Conservation (phyloP, 192 early-diverging fungal genomes). For the Rhizophagus prolifer region DNA sequence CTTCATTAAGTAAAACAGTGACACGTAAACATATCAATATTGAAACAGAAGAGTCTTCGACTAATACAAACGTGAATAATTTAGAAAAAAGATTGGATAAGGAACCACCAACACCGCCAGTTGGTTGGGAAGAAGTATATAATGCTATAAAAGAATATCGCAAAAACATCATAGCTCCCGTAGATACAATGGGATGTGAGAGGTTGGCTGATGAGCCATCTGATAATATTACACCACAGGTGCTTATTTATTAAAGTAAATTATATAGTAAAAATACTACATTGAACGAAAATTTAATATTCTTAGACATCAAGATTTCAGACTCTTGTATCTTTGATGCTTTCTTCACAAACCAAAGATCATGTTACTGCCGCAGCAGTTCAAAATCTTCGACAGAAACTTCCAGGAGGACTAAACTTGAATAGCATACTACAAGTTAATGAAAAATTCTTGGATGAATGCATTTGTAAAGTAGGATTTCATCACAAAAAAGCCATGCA, state of each 20-base stretch:
- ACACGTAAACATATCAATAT: constrained; percentile 9
- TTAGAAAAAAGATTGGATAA: neutral
- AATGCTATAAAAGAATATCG: constrained; percentile 68
- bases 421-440: constrained; percentile 62
- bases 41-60: constrained; percentile 12
- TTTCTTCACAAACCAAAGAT: constrained; percentile 95
- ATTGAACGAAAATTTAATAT: neutral
- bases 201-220: constrained; percentile 54
- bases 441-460: constrained; percentile 62
- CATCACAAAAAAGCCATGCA: constrained; percentile 79
- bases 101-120: neutral
- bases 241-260: constrained; percentile 2
- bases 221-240: constrained; percentile 38
- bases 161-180: constrained; percentile 64
- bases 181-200: constrained; percentile 90
- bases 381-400: constrained; percentile 56
- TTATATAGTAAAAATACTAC: neutral
- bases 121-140: constrained; percentile 14
- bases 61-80: neutral
- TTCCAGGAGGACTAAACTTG: constrained; percentile 69
- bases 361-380: constrained; percentile 80
- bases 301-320: constrained; percentile 72
- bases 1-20: neutral
- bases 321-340: constrained; percentile 79
- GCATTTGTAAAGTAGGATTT: constrained; percentile 85